Evolutionary conservation across 257 asterid genomes (phyloP).

Genomic region (Cordia subcordata): DNA sequence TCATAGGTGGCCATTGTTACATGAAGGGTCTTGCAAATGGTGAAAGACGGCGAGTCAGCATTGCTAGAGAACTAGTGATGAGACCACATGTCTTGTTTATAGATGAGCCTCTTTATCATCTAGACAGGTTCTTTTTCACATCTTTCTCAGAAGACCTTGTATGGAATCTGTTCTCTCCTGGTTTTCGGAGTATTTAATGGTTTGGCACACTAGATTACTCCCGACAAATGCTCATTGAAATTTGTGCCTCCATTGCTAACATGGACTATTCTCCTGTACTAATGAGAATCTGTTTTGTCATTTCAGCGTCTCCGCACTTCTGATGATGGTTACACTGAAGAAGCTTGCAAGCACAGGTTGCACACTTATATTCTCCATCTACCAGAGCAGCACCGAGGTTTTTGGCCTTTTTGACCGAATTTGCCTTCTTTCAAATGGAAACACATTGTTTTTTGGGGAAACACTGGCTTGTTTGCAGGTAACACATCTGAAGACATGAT

Average conservation of each 20-base stretch:
- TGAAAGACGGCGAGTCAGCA: slow-evolving; percentile 88
- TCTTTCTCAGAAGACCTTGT: not conserved
- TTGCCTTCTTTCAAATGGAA: slow-evolving; percentile 98
- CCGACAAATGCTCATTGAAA: too few relatives aligned
- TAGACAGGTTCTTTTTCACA: slow-evolving; percentile 67
- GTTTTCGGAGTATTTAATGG: not conserved
- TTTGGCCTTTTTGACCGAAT: slow-evolving; percentile 98
- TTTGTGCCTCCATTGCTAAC: slow-evolving; percentile 3
- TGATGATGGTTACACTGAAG: slow-evolving; percentile 98
- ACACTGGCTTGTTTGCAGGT: slow-evolving; percentile 99
- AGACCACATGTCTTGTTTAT: slow-evolving; percentile 86
- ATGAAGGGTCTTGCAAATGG: slow-evolving; percentile 93
- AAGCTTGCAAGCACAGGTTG: slow-evolving; percentile 98
- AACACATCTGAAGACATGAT: slow-evolving; percentile 3
- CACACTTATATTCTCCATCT: slow-evolving; percentile 85
- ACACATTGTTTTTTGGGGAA: slow-evolving; percentile 97
- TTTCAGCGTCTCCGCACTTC: slow-evolving; percentile 88
- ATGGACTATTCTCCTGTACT: slow-evolving; percentile 6
- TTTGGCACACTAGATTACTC: too few relatives aligned
- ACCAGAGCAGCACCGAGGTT: slow-evolving; percentile 99
- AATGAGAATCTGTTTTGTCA: slow-evolving; percentile 11
- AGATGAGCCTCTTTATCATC: slow-evolving; percentile 97
- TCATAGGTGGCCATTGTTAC: slow-evolving; percentile 90
- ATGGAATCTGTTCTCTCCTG: not conserved
- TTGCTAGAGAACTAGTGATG: slow-evolving; percentile 97